Base-by-base conservation (phyloP, 106 monocot species). In the Iris macrosiphon region DNA sequence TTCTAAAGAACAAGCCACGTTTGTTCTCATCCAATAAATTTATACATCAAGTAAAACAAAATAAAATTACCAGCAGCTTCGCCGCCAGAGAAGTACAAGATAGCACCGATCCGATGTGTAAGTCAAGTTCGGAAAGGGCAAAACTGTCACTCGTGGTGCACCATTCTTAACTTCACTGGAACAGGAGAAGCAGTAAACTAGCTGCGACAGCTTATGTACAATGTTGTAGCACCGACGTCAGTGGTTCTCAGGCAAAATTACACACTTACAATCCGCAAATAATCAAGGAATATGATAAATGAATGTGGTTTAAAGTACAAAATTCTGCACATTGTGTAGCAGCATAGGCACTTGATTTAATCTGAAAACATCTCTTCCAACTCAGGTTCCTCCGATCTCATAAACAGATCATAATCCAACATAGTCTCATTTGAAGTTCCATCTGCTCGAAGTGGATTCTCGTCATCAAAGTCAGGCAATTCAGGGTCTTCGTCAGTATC, bases 311-410 rank as follows among this genome's bases (percentile, higher is more conserved):
- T 49, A 19, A 24, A 24, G 23, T 23, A 23, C 1, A 31, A 35
- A 57, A 57, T 4, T 57, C 27, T 28, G 49, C 49, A 27, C 49
- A 47, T 47, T 47, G n/a, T n/a, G n/a, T n/a, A n/a, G n/a, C n/a
- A n/a, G 22, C 24, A 1, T 47, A 9, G 21, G 23, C 31, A 6
- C 31, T n/a, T 46, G 29, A 45, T 29, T 32, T 74, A 81, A 60
- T 91, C 90, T 18, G 90, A 85, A 69, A 91, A 49, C n/a, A 75
- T 59, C 32, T 91, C 90, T 37, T 91, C 81, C 31, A 77, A 42
- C n/a, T 84, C 84, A 21, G 63, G 55, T 16, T 85, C 85, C 26
- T 77, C 80, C 1, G 34, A 30, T 41, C 58, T 77, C 46, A 59
- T 39, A 17, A 57, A 49, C 0, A 10, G 24, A 55, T 69, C 70